Evolutionary conservation across 805 yeast genomes (phyloP).

Genomic region (Suhomyces tanzawaensis): DNA sequence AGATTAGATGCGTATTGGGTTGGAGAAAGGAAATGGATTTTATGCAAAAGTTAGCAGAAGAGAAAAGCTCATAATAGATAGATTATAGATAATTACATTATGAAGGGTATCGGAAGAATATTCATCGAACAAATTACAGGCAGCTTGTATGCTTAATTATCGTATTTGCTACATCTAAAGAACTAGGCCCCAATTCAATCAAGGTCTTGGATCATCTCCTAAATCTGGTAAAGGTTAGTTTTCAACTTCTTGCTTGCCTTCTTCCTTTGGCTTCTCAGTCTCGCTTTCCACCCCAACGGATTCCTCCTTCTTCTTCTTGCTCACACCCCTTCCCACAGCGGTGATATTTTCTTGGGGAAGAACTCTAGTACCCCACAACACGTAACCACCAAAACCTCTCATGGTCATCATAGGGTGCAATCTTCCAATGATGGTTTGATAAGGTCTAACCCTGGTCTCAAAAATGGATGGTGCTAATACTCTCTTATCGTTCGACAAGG

Average conservation of each 20-base stretch:
- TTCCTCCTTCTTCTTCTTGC: constrained; percentile 32
- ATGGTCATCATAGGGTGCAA: constrained; percentile 94
- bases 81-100: too few relatives aligned
- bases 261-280: too few relatives aligned
- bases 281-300: too few relatives aligned
- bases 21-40: constrained; percentile 35
- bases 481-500: constrained; percentile 62
- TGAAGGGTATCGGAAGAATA: too few relatives aligned
- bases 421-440: constrained; percentile 91
- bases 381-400: constrained; percentile 88
- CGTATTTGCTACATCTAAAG: too few relatives aligned
- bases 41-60: too few relatives aligned
- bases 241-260: not conserved
- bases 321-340: constrained; percentile 66
- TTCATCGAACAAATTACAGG: too few relatives aligned
- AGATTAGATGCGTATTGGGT: constrained; percentile 63
- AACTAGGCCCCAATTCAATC: too few relatives aligned
- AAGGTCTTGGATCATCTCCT: too few relatives aligned
- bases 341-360: constrained; percentile 61
- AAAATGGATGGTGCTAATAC: constrained; percentile 78
- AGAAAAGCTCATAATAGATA: too few relatives aligned
- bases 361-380: constrained; percentile 77
- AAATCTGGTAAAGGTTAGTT: too few relatives aligned
- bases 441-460: constrained; percentile 80
- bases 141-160: too few relatives aligned